Conservation (phyloP, 768 basidiomycete genomes). For the Kwoniella botswanensis region DNA sequence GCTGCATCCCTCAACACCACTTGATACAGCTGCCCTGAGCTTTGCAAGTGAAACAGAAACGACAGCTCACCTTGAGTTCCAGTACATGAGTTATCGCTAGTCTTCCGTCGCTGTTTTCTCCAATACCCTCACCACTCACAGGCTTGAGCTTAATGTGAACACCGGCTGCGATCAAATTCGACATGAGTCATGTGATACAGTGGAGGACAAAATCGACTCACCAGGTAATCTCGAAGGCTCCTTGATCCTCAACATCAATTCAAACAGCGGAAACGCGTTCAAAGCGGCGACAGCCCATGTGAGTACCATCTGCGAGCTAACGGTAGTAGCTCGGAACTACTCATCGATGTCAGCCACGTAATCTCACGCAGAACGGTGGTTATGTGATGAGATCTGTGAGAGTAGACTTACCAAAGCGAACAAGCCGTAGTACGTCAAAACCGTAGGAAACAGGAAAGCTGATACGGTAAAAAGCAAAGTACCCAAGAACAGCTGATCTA, state of each 20-base stretch:
- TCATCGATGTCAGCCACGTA: neutral
- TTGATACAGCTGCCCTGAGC: too few relatives aligned
- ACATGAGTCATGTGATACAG: neutral
- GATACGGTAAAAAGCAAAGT: constrained; percentile 63
- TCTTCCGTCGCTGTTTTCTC: neutral
- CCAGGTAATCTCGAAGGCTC: constrained; percentile 84
- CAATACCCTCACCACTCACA: neutral
- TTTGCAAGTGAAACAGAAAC: neutral
- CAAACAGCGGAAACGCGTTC: constrained; percentile 92
- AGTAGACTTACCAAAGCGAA: constrained; percentile 69
- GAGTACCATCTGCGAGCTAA: constrained; percentile 66
- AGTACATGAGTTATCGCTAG: constrained; percentile 4
- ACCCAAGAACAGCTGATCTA: constrained; percentile 93
- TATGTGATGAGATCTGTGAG: too few relatives aligned
- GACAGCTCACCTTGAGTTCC: constrained; percentile 20
- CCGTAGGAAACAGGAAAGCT: constrained; percentile 66
- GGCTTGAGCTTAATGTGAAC: constrained; percentile 13
- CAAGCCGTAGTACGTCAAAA: constrained; percentile 80
- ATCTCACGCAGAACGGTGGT: too few relatives aligned
- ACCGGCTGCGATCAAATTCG: constrained; percentile 6
- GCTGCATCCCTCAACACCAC: neutral
- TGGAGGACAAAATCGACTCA: constrained; percentile 46
- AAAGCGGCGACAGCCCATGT: constrained; percentile 75
- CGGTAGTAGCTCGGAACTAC: too few relatives aligned
- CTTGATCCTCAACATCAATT: constrained; percentile 79